phyloP scores from a whole-genome alignment of 495 filamentous ascomycete species.

The Penicillium parvum region DNA sequence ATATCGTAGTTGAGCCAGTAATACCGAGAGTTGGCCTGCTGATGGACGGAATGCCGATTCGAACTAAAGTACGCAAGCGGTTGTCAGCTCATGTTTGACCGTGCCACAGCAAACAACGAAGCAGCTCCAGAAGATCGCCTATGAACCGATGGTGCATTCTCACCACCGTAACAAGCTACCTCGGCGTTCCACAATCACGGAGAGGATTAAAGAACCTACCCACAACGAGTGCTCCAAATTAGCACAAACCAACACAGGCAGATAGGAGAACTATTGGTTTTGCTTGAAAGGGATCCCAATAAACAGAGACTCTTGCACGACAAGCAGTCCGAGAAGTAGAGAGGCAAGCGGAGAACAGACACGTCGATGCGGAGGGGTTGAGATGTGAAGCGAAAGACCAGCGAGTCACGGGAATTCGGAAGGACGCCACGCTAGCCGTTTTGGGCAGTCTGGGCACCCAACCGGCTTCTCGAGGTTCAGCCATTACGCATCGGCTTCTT shows the following conservation, averaged over 20 bases:
- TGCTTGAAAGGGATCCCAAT: neutral
- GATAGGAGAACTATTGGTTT: neutral
- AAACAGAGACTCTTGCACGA: constrained; percentile 3
- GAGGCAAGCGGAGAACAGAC: neutral
- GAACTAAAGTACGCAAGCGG: too few species aligned
- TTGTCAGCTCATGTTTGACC: too few species aligned
- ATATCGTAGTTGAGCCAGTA: constrained; percentile 10
- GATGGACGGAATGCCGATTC: constrained; percentile 3
- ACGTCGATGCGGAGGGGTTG: constrained; percentile 25
- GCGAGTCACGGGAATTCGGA: constrained; percentile 30
- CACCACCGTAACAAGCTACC: constrained; percentile 1
- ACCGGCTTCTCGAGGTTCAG: constrained; percentile 6
- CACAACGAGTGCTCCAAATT: constrained; percentile 23
- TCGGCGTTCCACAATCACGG: constrained; percentile 20
- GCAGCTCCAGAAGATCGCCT: too few species aligned
- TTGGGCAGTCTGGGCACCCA: constrained; percentile 20
- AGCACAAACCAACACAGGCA: constrained; percentile 1
- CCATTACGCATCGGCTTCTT: constrained; percentile 9
- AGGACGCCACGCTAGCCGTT: constrained; percentile 14
- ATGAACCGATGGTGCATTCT: neutral
- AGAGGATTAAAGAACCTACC: constrained; percentile 21
- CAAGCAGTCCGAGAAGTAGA: constrained; percentile 1
- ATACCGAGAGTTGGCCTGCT: constrained; percentile 1
- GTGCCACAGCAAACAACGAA: neutral
- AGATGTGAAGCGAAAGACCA: constrained; percentile 28